Conservation (phyloP, 2,329 filamentous ascomycete species). For the Paecilomyces sp. region DNA sequence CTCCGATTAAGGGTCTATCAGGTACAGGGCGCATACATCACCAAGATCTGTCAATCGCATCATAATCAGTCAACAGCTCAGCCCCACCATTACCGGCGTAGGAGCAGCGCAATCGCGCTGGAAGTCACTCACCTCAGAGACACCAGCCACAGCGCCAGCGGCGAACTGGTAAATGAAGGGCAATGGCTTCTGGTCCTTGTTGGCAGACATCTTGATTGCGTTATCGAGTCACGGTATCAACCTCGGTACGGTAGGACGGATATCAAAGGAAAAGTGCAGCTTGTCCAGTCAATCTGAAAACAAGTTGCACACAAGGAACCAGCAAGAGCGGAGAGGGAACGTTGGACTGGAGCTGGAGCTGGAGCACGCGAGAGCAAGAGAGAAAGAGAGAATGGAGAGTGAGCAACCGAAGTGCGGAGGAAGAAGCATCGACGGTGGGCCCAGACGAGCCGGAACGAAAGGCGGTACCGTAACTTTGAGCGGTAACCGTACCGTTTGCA, state of each 20-base stretch:
- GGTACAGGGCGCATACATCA: conserved; percentile 15
- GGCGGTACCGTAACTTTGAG: background rate
- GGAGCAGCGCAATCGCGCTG: background rate
- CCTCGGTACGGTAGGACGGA: background rate
- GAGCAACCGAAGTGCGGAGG: background rate
- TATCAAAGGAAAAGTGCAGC: background rate
- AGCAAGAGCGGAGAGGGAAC: conserved; percentile 5
- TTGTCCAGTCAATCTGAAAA: background rate
- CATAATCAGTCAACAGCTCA: conserved; percentile 7
- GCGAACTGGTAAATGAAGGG: conserved; percentile 94
- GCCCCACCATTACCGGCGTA: background rate
- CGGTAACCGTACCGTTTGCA: background rate
- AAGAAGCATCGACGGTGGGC: background rate
- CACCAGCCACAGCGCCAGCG: conserved; percentile 92
- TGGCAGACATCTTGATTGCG: conserved; percentile 48
- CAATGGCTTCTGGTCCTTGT: conserved; percentile 62
- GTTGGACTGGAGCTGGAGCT: conserved; percentile 2
- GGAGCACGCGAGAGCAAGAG: background rate
- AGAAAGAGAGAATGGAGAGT: conserved; percentile 8
- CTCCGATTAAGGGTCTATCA: background rate
- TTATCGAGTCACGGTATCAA: conserved; percentile 5
- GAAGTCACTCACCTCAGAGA: conserved; percentile 69
- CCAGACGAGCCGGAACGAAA: background rate
- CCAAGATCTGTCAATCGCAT: conserved; percentile 14
- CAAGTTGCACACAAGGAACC: background rate